Conservation (phyloP, 805 yeast genomes). For the Wickerhamomyces mucosus region DNA sequence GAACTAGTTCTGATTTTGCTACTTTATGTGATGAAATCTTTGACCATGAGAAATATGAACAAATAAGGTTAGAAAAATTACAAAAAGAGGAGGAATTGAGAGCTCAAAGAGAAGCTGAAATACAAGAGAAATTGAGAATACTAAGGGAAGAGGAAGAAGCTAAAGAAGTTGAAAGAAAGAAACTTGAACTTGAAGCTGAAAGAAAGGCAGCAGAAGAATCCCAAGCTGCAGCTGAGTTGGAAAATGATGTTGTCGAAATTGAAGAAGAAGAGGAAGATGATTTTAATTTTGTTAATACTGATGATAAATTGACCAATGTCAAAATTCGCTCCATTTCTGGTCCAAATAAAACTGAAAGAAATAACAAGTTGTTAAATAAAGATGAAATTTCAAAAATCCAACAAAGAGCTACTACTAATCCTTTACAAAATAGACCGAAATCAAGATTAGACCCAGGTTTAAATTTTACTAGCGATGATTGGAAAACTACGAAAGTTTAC, state of each 20-base stretch:
- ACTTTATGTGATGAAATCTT: slow-evolving; percentile 68
- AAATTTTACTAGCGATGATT: slow-evolving; percentile 15
- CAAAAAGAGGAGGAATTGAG: slow-evolving; percentile 37
- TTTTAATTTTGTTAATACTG: slow-evolving; percentile 6
- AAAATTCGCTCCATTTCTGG: slow-evolving; percentile 30
- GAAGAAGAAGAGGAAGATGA: slow-evolving; percentile 14
- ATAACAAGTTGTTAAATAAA: slow-evolving; percentile 16
- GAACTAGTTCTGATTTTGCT: slow-evolving; percentile 74
- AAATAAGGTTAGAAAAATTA: slow-evolving; percentile 34
- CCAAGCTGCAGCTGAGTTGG: slow-evolving; percentile 18
- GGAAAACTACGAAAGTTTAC: slow-evolving; percentile 11
- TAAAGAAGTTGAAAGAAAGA: slow-evolving; percentile 7
- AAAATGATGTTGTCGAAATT: slow-evolving; percentile 6
- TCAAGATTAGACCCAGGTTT: slow-evolving; percentile 36
- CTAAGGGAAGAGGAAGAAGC: slow-evolving; percentile 10
- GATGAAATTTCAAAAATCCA: slow-evolving; percentile 22
- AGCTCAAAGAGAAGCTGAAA: slow-evolving; percentile 17
- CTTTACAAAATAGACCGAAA: slow-evolving; percentile 29
- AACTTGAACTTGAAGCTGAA: slow-evolving; percentile 9
- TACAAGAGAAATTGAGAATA: slow-evolving; percentile 16
- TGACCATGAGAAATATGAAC: slow-evolving; percentile 60
- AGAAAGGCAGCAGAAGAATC: slow-evolving; percentile 8
- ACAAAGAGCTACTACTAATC: slow-evolving; percentile 27
- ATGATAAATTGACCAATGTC: slow-evolving; percentile 8
- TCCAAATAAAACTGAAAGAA: slow-evolving; percentile 18